Base-by-base conservation (phyloP, 371 early-diverging fungal genomes). In the Saksenaea oblongispora region DNA sequence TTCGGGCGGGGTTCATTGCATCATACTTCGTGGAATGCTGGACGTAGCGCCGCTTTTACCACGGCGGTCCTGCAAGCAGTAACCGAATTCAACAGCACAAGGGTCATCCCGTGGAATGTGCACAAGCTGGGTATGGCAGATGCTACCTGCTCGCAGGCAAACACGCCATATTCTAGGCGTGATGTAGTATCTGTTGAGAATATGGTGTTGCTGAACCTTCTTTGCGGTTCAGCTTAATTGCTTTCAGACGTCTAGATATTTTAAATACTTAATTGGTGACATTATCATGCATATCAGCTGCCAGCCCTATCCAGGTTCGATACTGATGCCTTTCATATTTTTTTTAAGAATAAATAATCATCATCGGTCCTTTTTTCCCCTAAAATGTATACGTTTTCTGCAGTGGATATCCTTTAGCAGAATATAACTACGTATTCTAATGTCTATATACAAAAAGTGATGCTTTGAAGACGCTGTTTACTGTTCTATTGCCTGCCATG, bases 401-500 rank as follows among this genome's bases (percentile, higher is more conserved):
- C 31, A 31, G 31, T 7, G 31, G 7, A 31, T 31, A 31, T 31
- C 31, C 31, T 31, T 31, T 31, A 31, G 7, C 7, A 2, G 31
- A 31, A 31, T 7, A 31, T 31, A 4, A 31, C 31, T 31, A 7
- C 31, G 31, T 4, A 31, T 31, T 31, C 31, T 31, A 31, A 31
- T 31, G 4, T 31, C 31, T 31, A 31, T 31, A 7, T 31, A 31
- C 31, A 31, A 31, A 31, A 31, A 31, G 2, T 4, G 7, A 31
- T 31, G 7, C 7, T 2, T 31, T 7, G 31, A 31, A 31, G 31
- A 31, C 31, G 31, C 31, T 31, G 31, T 47, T 15, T 22, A 47
- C 24, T 10, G 24, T 22, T 10, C 51, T 22, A 22, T 5, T 22
- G 51, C 80, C 42, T 75, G 77, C 94, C 94, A 93, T 34, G 87